Percentiles rank a stretch among this genome's conserved stretches.
These are phyloP conservation scores for Panus rudis DNA, from an alignment of 768 basidiomycete genomes.

Conservation along the genomic window DNA sequence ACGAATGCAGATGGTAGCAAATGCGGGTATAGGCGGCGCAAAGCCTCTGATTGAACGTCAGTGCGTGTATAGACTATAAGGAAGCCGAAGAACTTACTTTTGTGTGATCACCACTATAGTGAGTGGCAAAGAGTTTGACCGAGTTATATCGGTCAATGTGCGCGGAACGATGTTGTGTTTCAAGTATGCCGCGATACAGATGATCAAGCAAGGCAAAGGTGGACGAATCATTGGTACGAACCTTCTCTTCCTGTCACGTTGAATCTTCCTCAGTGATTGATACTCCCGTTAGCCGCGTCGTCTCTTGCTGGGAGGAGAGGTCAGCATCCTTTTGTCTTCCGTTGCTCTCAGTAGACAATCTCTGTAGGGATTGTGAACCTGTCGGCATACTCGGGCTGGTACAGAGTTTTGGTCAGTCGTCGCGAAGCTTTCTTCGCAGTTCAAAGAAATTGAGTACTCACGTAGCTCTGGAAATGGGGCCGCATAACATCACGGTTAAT, in stretches of 20 bases:
- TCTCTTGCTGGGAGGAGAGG: constrained; percentile 19
- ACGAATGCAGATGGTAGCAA: constrained; percentile 23
- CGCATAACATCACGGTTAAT: constrained; percentile 23
- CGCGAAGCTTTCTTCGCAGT: neutral
- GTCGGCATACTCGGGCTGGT: constrained; percentile 22
- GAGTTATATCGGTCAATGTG: constrained; percentile 30
- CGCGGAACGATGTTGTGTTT: constrained; percentile 35
- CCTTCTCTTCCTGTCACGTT: neutral
- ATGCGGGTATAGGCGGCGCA: constrained; percentile 22
- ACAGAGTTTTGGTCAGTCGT: constrained; percentile 14
- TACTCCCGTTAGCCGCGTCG: constrained; percentile 10
- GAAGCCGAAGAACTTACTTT: too few relatives aligned
- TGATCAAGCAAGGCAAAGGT: constrained; percentile 35
- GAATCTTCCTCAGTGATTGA: neutral
- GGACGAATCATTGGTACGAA: constrained; percentile 33
- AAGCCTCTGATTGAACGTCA: too few relatives aligned
- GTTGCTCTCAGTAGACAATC: neutral
- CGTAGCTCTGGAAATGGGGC: constrained; percentile 18
- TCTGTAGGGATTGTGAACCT: neutral
- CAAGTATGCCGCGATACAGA: constrained; percentile 32
- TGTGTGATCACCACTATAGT: constrained; percentile 3
- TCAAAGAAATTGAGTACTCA: neutral
- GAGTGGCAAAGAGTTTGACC: constrained; percentile 27
- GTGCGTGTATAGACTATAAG: too few relatives aligned
- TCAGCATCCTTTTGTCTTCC: neutral